Evolutionary conservation across 305 asterid species (phyloP).

Genomic region (Fraxinus latifolia): DNA sequence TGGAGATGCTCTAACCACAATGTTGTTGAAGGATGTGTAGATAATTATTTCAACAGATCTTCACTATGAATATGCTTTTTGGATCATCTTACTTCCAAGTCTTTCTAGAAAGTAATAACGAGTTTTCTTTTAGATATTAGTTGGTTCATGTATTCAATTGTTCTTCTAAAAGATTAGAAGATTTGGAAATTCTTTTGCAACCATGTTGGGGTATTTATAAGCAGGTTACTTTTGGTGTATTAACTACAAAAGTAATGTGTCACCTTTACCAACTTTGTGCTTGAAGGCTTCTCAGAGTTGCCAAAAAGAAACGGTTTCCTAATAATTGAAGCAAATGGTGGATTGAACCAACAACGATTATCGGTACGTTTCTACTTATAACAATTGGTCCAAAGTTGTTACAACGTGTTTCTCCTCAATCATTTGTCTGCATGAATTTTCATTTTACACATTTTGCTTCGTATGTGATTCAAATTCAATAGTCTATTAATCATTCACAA

Average conservation of each 20-base stretch:
- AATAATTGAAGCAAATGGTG: conserved; percentile 97
- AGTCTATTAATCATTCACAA: not conserved
- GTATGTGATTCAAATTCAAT: not conserved
- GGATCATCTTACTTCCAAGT: not conserved
- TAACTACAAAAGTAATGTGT: conserved; percentile 1
- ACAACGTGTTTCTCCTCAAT: not conserved
- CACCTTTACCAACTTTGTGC: conserved; percentile 24
- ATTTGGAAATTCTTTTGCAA: not conserved
- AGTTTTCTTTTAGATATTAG: not conserved
- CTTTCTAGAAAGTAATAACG: not conserved
- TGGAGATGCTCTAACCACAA: no score
- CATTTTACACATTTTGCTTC: not conserved
- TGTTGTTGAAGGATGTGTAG: not conserved
- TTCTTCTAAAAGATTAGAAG: not conserved
- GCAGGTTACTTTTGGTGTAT: not conserved
- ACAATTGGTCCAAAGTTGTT: not conserved
- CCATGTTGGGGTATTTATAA: not conserved
- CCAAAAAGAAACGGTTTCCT: conserved; percentile 82
- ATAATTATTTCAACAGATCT: not conserved
- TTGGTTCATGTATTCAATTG: not conserved
- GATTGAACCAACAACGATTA: conserved; percentile 89
- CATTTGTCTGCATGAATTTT: not conserved
- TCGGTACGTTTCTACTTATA: conserved; percentile 60
- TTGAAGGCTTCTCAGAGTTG: conserved; percentile 51
- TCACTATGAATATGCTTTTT: not conserved